phyloP scores from a whole-genome alignment of 768 basidiomycete genomes.

The Tubosaeta sp. region DNA sequence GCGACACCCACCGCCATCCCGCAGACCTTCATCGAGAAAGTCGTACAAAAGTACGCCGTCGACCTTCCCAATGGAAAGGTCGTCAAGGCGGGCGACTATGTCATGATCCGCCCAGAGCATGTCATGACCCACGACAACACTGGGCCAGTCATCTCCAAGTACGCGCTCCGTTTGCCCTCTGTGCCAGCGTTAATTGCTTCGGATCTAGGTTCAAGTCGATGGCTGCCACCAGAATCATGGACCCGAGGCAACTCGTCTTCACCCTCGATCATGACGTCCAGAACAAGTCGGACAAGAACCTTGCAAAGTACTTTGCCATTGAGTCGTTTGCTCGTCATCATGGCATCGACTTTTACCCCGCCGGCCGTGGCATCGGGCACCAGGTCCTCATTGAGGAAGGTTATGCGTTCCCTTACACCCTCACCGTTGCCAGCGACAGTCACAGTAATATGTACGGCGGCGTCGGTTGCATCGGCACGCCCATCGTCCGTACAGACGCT shows the following conservation, averaged over 20 bases:
- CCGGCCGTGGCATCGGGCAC: conserved; percentile 96
- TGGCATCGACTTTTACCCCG: conserved; percentile 91
- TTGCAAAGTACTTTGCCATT: conserved; percentile 88
- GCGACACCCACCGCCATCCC: conserved; percentile 41
- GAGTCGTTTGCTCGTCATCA: conserved; percentile 86
- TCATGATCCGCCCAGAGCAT: conserved; percentile 98
- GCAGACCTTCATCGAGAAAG: conserved; percentile 95
- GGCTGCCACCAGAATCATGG: conserved; percentile 78
- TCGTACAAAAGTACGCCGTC: conserved; percentile 97
- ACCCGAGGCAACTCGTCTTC: conserved; percentile 86
- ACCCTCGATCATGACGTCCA: conserved; percentile 98
- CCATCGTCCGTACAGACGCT: conserved; percentile 93
- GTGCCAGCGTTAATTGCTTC: background rate
- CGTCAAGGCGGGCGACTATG: conserved; percentile 96
- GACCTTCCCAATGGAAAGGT: conserved; percentile 73
- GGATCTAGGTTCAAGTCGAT: conserved; percentile 84
- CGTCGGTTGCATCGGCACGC: conserved; percentile 94
- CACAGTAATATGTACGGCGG: conserved; percentile 99
- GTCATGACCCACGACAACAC: conserved; percentile 99
- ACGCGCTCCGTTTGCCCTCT: conserved; percentile 22
- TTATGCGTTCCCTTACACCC: conserved; percentile 92
- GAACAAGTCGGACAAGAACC: conserved; percentile 86
- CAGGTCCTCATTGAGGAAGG: conserved; percentile 98
- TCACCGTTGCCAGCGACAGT: conserved; percentile 95
- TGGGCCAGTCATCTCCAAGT: conserved; percentile 97